Conservation (phyloP, 192 early-diverging fungal species). For the Podila epicladia region DNA sequence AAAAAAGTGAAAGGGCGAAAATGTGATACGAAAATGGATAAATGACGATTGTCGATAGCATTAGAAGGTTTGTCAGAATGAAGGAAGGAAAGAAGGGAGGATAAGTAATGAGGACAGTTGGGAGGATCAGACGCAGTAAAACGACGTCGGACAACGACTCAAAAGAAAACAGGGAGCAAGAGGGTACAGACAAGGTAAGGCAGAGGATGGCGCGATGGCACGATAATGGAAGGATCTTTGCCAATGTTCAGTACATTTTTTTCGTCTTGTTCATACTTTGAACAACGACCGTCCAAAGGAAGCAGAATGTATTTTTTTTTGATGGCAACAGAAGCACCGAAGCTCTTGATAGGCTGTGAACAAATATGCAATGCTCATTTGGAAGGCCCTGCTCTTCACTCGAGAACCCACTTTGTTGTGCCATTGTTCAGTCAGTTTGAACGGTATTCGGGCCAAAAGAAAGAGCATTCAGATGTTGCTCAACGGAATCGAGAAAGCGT, state of each 20-base stretch:
- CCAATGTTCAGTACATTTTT: background rate
- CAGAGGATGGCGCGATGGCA: constrained; percentile 23
- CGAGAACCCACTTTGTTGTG: background rate
- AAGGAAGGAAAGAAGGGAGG: background rate
- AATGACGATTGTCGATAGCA: no score
- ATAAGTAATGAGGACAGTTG: background rate
- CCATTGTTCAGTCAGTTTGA: background rate
- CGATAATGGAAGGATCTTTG: constrained; percentile 37
- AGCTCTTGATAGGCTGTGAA: background rate
- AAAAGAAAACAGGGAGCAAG: background rate
- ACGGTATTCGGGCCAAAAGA: constrained; percentile 21
- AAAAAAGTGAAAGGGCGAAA: background rate
- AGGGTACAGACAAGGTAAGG: background rate
- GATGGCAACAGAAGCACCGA: background rate
- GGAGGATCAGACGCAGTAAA: background rate
- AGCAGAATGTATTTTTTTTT: background rate
- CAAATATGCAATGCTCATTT: background rate
- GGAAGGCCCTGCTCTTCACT: no score
- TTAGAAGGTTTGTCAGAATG: background rate
- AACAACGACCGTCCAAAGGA: background rate
- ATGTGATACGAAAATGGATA: no score
- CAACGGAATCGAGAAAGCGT: background rate
- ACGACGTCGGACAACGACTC: background rate
- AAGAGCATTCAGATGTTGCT: background rate
- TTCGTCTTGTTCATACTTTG: background rate